Evolutionary conservation across 148 eudicot species (phyloP).

Genomic region (Spergularia bocconei): DNA sequence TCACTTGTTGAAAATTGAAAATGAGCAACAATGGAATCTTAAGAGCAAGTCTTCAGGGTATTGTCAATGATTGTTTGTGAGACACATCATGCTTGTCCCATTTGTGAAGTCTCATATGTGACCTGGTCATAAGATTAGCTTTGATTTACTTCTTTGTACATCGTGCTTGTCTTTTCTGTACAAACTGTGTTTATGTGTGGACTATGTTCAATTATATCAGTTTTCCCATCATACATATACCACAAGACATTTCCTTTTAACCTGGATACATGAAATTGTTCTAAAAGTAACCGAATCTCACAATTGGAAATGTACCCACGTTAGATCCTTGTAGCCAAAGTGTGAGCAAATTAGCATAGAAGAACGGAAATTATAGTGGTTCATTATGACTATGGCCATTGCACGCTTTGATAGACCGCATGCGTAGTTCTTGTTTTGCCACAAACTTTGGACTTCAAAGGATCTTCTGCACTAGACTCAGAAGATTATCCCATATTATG

Average conservation of each 20-base stretch:
- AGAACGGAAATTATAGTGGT: background rate
- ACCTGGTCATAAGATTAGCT: background rate
- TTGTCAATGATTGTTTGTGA: constrained; percentile 3
- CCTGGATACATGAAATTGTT: background rate
- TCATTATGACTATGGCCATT: background rate
- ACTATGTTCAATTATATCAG: no score
- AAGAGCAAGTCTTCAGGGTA: background rate
- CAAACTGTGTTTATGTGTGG: background rate
- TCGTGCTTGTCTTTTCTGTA: no score
- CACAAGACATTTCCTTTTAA: no score
- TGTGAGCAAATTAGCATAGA: no score
- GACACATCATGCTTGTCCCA: background rate
- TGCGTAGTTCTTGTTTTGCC: background rate
- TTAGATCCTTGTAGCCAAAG: background rate
- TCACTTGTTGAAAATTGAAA: background rate
- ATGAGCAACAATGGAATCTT: background rate
- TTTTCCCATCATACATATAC: no score
- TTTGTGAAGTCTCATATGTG: background rate
- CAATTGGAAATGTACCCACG: background rate
- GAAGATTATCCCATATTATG: no score
- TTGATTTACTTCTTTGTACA: background rate
- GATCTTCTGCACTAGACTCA: background rate
- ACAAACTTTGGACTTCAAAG: background rate
- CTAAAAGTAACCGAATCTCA: background rate
- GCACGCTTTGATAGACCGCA: background rate